Evolutionary conservation across 352 stramenopile species (phyloP), one percentile per base, ranked within the genome.

Genomic region (Phytophthora nicotianae): DNA sequence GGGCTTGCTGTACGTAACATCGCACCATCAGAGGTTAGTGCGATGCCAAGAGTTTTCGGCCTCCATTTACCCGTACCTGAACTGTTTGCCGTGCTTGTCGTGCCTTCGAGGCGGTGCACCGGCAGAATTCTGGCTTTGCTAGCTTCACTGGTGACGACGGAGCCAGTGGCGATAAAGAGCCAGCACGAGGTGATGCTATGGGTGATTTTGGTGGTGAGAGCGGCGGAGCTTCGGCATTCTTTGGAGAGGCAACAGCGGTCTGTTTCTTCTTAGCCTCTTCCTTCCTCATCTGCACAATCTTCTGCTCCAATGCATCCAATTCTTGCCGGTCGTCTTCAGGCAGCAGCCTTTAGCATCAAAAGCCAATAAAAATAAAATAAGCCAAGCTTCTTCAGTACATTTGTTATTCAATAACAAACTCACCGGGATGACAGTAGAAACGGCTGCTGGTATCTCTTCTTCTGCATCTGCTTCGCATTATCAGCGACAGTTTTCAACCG

Each of bases 381-480:
- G n/a, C 10, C 14, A 38, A 4, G 2, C 4, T 35, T 35, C 11
- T 37, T 16, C 24, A 56, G 11, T n/a, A 51, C 50, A 47, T 33
- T 35, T 10, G 24, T 4, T n/a, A n/a, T n/a, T n/a, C 11, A 35
- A 10, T 26, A 23, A 33, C 35, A 47, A 23, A n/a, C 43, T 52
- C 13, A 67, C 81, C 85, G 81, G 20, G 77, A 76, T 0, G 81
- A 91, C 1, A 89, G 61, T 23, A 91, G 49, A 51, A 93, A 92
- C 2, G 81, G 77, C 47, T 91, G 79, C 14, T 84, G 59, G 21
- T 79, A 83, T 40, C 85, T 71, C 45, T 71, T 77, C 51, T 90
- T 91, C 70, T 93, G 85, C 74, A 93, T 82, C 20, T 76, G 70
- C 70, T 93, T 93, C 4, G 81, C 76, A 19, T 50, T 67, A 21